phyloP scores from a whole-genome alignment of 2,329 filamentous ascomycete genomes.

The Penicillium sp. region DNA sequence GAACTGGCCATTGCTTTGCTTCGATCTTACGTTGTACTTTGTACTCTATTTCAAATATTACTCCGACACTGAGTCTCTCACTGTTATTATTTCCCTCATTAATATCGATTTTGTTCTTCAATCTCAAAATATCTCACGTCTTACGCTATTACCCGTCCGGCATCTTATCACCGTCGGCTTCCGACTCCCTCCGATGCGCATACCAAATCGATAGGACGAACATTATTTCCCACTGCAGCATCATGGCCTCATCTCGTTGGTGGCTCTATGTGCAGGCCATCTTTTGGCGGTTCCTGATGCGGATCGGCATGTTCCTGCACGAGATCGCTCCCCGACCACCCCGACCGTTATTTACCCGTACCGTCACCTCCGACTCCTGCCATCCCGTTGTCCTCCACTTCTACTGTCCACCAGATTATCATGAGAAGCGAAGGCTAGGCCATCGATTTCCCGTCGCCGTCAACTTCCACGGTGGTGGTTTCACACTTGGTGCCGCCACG shows the following conservation, averaged over 20 bases:
- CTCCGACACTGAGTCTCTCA: background rate
- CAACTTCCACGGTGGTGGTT: slow-evolving; percentile 66
- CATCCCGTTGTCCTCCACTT: slow-evolving; percentile 58
- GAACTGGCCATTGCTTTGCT: background rate
- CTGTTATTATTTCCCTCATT: background rate
- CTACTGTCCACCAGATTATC: slow-evolving; percentile 55
- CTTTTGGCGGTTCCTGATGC: slow-evolving; percentile 68
- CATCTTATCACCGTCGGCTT: background rate
- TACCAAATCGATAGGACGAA: background rate
- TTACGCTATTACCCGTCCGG: background rate
- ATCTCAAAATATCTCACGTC: background rate
- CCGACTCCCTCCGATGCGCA: slow-evolving; percentile 1
- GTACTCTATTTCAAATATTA: background rate
- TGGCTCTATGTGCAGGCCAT: slow-evolving; percentile 63
- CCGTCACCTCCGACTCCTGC: slow-evolving; percentile 54
- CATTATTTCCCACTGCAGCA: slow-evolving; percentile 15
- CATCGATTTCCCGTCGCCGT: slow-evolving; percentile 58
- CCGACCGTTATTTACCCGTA: slow-evolving; percentile 58
- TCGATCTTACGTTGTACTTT: background rate
- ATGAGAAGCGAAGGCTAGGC: slow-evolving; percentile 34
- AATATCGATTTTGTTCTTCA: background rate
- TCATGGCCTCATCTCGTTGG: slow-evolving; percentile 51
- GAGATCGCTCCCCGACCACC: slow-evolving; percentile 62
- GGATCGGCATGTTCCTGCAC: slow-evolving; percentile 68
- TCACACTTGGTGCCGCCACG: slow-evolving; percentile 58